Conservation (phyloP, 495 filamentous ascomycete genomes). For the Immersiella caudata region DNA sequence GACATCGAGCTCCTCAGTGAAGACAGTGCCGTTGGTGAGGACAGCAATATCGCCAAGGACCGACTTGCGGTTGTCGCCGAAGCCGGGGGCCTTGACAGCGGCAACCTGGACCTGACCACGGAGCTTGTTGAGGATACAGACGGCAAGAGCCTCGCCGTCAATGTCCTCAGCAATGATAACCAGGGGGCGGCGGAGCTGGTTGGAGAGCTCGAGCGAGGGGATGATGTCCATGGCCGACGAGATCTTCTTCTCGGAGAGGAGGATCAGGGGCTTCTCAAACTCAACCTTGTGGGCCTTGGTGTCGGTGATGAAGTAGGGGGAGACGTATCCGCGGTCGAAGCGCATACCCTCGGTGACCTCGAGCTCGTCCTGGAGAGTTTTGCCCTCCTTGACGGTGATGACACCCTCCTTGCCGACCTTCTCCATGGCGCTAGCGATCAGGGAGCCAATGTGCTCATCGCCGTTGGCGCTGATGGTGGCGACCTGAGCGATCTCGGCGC, state of each 20-base stretch:
- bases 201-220: slow-evolving; percentile 94
- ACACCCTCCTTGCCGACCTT: slow-evolving; percentile 99
- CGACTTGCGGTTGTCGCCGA: slow-evolving; percentile 99
- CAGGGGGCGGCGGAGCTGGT: slow-evolving; percentile 89
- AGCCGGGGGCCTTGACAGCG: slow-evolving; percentile 98
- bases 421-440: slow-evolving; percentile 98
- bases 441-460: slow-evolving; percentile 90
- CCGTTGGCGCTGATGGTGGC: slow-evolving; percentile 98
- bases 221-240: slow-evolving; percentile 98
- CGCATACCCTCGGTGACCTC: slow-evolving; percentile 99
- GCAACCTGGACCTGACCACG: slow-evolving; percentile 98
- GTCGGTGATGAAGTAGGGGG: slow-evolving; percentile 99
- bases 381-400: slow-evolving; percentile 99
- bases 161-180: slow-evolving; percentile 99
- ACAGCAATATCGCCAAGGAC: slow-evolving; percentile 95
- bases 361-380: slow-evolving; percentile 96
- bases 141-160: slow-evolving; percentile 95
- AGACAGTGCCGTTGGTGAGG: slow-evolving; percentile 95
- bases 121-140: slow-evolving; percentile 99
- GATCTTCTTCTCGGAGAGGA: slow-evolving; percentile 99
- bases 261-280: slow-evolving; percentile 98
- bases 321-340: slow-evolving; percentile 98
- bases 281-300: slow-evolving; percentile 98
- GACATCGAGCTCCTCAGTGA: slow-evolving; percentile 96
- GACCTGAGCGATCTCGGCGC: slow-evolving; percentile 95